phyloP scores from a whole-genome alignment of 2,329 filamentous ascomycete genomes.

The Cladophialophora carrionii region DNA sequence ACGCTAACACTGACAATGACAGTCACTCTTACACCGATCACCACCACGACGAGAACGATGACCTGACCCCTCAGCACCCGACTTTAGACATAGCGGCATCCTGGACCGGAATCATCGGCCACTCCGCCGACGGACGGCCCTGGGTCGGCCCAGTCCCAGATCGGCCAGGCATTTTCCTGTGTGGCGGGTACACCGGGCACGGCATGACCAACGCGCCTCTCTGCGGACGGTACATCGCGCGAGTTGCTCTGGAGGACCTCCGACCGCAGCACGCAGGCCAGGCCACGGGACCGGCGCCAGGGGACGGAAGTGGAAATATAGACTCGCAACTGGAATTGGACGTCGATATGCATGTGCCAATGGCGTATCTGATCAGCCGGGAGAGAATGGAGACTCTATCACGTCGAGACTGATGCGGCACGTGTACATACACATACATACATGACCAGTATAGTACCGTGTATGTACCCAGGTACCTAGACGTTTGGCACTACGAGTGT shows the following conservation, averaged over 20 bases:
- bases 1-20: background rate
- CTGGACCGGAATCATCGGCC: slow-evolving; percentile 59
- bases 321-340: background rate
- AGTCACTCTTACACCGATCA: background rate
- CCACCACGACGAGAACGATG: slow-evolving; percentile 17
- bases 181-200: slow-evolving; percentile 67
- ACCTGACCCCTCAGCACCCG: slow-evolving; percentile 15
- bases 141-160: slow-evolving; percentile 57
- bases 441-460: too few species aligned
- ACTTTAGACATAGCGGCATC: slow-evolving; percentile 31
- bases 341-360: background rate
- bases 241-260: slow-evolving; percentile 22
- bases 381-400: background rate
- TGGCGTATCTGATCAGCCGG: background rate
- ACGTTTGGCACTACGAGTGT: too few species aligned
- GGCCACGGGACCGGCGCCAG: background rate
- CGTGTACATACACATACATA: background rate
- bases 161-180: slow-evolving; percentile 56
- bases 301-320: background rate
- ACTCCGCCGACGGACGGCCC: slow-evolving; percentile 55
- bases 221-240: slow-evolving; percentile 34
- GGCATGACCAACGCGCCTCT: slow-evolving; percentile 59
- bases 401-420: background rate
- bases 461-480: too few species aligned
- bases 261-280: too few species aligned